Evolutionary conservation across 768 basidiomycete genomes (phyloP).

Genomic region (Kwoniella heveanensis): DNA sequence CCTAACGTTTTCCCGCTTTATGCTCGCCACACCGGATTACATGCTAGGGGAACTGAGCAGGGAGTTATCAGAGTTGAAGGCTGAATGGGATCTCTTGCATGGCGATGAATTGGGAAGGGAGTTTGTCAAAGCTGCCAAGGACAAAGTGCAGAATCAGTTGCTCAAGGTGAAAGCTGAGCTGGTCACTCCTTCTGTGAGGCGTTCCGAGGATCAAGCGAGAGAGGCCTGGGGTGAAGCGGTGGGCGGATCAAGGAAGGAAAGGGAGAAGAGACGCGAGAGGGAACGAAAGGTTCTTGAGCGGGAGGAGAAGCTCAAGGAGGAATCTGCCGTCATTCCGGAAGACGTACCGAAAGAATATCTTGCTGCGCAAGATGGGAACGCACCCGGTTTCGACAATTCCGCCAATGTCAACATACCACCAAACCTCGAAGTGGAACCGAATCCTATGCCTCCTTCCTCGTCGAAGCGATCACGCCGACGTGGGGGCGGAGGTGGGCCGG

Average conservation of each 20-base stretch:
- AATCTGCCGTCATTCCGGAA: conserved; percentile 4
- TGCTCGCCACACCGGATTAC: conserved; percentile 89
- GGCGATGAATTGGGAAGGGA: conserved; percentile 73
- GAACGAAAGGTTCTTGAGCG: conserved; percentile 37
- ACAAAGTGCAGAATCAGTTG: conserved; percentile 76
- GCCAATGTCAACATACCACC: conserved; percentile 36
- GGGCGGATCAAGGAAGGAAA: conserved; percentile 37
- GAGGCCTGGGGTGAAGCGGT: conserved; percentile 51
- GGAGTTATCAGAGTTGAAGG: conserved; percentile 71
- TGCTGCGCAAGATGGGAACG: conserved; percentile 8
- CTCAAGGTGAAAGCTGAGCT: conserved; percentile 71
- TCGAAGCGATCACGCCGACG: conserved; percentile 26
- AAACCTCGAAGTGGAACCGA: conserved; percentile 34
- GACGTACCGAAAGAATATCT: conserved; percentile 39
- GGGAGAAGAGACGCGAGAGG: conserved; percentile 37
- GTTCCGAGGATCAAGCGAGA: conserved; percentile 66
- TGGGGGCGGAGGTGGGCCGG: conserved; percentile 16
- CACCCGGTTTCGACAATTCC: conserved; percentile 12
- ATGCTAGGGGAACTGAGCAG: conserved; percentile 71
- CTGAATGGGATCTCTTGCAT: conserved; percentile 69
- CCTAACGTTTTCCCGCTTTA: conserved; percentile 83
- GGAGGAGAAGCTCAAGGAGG: conserved; percentile 20
- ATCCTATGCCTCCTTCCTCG: conserved; percentile 32
- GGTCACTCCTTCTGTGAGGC: conserved; percentile 68
- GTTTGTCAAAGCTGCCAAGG: conserved; percentile 78